These are phyloP conservation scores for Flaveria robusta DNA, from an alignment of 129 eudicot species.

Conservation along the genomic window DNA sequence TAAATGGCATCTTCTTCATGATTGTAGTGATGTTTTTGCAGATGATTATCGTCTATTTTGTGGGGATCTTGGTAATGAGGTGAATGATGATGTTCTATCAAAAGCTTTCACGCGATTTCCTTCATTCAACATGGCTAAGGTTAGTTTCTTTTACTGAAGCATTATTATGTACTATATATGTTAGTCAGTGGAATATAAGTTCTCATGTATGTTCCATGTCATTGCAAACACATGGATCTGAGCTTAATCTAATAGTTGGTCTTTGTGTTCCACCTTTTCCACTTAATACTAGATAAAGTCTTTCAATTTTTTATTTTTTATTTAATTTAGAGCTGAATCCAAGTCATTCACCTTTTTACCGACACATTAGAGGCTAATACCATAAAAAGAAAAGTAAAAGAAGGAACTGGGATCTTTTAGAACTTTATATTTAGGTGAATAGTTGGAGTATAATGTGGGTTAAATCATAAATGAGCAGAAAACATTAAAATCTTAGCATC, in stretches of 20 bases:
- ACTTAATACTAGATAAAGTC: neutral
- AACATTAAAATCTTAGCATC: neutral
- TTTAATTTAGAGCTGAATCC: neutral
- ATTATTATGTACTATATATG: neutral
- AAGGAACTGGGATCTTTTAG: neutral
- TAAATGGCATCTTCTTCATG: conserved; percentile 20
- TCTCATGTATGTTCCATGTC: neutral
- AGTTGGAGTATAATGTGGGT: neutral
- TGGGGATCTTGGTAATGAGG: conserved; percentile 95
- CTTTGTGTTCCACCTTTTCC: neutral
- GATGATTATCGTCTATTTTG: conserved; percentile 93
- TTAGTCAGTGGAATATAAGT: neutral
- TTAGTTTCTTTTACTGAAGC: conserved; percentile 27
- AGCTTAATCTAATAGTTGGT: neutral
- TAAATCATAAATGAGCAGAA: neutral
- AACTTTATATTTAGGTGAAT: neutral
- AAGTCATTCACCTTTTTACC: neutral
- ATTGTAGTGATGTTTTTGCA: conserved; percentile 44
- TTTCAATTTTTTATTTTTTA: neutral
- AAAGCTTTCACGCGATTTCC: conserved; percentile 92
- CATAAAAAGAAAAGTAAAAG: neutral
- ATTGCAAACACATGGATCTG: neutral
- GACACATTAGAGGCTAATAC: neutral
- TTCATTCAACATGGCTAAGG: conserved; percentile 90
- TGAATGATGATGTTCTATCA: conserved; percentile 94